phyloP scores from a whole-genome alignment of 805 yeast species.

The Debaryomyces prosopidis region DNA sequence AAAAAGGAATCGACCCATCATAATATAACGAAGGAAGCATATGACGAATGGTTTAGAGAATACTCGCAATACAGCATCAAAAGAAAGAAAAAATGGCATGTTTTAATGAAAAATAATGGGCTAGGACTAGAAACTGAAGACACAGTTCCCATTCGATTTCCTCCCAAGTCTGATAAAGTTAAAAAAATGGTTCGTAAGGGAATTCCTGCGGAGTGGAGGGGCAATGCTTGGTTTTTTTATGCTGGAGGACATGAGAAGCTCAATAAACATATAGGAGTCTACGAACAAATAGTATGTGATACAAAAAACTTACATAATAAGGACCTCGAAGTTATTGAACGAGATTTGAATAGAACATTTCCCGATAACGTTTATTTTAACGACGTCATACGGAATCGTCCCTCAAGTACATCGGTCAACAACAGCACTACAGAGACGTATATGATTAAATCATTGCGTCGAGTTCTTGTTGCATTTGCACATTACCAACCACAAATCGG shows the following conservation, averaged over 20 bases:
- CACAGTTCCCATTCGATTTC: constrained; percentile 59
- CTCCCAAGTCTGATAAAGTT: constrained; percentile 75
- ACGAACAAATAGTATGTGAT: constrained; percentile 64
- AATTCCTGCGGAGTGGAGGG: constrained; percentile 96
- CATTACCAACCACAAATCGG: constrained; percentile 87
- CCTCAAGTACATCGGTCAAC: not conserved
- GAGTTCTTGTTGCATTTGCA: constrained; percentile 84
- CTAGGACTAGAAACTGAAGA: constrained; percentile 43
- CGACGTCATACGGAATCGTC: constrained; percentile 21
- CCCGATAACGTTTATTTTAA: constrained; percentile 90
- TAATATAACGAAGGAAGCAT: constrained; percentile 50
- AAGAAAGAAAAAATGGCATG: constrained; percentile 77
- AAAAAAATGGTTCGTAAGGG: constrained; percentile 86
- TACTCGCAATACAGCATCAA: constrained; percentile 64
- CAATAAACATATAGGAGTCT: constrained; percentile 70
- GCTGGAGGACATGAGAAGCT: constrained; percentile 80
- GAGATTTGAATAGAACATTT: constrained; percentile 91
- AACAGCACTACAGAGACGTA: constrained; percentile 50
- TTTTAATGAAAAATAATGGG: constrained; percentile 67
- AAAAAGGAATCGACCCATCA: constrained; percentile 57
- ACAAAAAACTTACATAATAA: constrained; percentile 56
- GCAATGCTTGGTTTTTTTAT: constrained; percentile 94
- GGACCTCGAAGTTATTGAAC: constrained; percentile 89
- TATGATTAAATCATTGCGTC: constrained; percentile 67
- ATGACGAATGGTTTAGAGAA: constrained; percentile 72